Evolutionary conservation across 2,329 filamentous ascomycete species (phyloP), one percentile per base, ranked within the genome.

Genomic region (Verticillium klebahnii): DNA sequence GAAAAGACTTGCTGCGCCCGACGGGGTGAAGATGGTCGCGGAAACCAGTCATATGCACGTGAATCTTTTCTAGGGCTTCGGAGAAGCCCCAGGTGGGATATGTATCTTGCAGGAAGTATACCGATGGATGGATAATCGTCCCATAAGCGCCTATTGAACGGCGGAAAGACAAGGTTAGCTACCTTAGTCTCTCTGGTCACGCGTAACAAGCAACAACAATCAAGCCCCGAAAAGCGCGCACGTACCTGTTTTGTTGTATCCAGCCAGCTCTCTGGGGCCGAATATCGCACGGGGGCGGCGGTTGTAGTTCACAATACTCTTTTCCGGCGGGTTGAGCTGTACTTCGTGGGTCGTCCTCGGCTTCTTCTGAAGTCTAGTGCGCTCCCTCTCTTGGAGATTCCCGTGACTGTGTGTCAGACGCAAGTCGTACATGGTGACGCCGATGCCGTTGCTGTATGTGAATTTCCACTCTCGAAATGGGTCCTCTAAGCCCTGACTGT

Each of bases 121-220:
- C 61, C 0, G 63, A 65, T 1, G 63, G 63, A 29, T 65, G 61
- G 2, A 65, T 60, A 9, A 63, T 57, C 1, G 58, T 65, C 8
- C 60, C 58, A 19, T 65, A 58, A 3, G 12, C 11, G 7, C 39
- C 63, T 64, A 23, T 14, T 7, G 3, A 12, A 19, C n/a, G 4
- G n/a, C 45, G 1, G 8, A 12, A 23, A n/a, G 5, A 4, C n/a
- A 1, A 8, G 7, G 6, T 40, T 17, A 39, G 15, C 7, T 2
- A n/a, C 19, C 25, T 25, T 25, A 25, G 25, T 1, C 3, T 25
- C 25, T 25, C 5, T 25, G 25, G 25, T 6, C 1, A n/a, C 31
- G 17, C 9, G 14, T 36, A 9, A 11, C 34, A 9, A 36, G 7
- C 34, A 36, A 36, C 34, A 36, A 2, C 34, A 29, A 14, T 25